Percentiles rank a stretch among this genome's conserved stretches.
Evolutionary conservation across 2,329 filamentous ascomycete species (phyloP).

Genomic region (Penicillium sp.): DNA sequence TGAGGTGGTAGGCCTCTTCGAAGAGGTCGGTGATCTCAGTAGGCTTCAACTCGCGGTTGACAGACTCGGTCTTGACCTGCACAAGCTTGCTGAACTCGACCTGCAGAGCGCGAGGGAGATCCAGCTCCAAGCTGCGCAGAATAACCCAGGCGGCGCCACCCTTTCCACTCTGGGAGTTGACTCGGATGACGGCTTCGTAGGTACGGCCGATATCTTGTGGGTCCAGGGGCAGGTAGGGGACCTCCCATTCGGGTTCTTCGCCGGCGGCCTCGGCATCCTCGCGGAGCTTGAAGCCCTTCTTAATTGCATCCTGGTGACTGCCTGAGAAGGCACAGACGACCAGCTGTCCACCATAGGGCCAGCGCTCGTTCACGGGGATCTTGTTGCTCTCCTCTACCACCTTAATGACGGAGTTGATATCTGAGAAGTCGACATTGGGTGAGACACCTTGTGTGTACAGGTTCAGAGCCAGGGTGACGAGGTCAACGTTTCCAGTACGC

Average conservation of each 20-base stretch:
- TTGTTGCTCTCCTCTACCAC: constrained; percentile 91
- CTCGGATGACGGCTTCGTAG: constrained; percentile 97
- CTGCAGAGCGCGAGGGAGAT: constrained; percentile 89
- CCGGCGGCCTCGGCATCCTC: constrained; percentile 60
- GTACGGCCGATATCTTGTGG: constrained; percentile 90
- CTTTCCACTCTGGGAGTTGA: constrained; percentile 96
- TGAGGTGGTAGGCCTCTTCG: constrained; percentile 82
- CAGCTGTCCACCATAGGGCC: constrained; percentile 74
- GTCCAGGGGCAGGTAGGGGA: constrained; percentile 91
- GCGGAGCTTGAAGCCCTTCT: constrained; percentile 75
- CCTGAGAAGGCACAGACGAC: constrained; percentile 11
- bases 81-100: constrained; percentile 88
- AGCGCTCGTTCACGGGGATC: constrained; percentile 86
- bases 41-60: constrained; percentile 81
- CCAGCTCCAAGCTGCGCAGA: constrained; percentile 82
- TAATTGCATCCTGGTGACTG: constrained; percentile 93
- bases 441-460: constrained; percentile 91
- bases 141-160: constrained; percentile 95
- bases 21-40: constrained; percentile 87
- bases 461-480: constrained; percentile 89
- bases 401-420: constrained; percentile 82
- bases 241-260: constrained; percentile 72
- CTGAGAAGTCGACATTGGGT: constrained; percentile 86
- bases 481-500: constrained; percentile 90
- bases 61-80: constrained; percentile 75